Evolutionary conservation across 345 rosid genomes (phyloP), one percentile per base, ranked within the genome.

Genomic region (Lumnitzera littorea): DNA sequence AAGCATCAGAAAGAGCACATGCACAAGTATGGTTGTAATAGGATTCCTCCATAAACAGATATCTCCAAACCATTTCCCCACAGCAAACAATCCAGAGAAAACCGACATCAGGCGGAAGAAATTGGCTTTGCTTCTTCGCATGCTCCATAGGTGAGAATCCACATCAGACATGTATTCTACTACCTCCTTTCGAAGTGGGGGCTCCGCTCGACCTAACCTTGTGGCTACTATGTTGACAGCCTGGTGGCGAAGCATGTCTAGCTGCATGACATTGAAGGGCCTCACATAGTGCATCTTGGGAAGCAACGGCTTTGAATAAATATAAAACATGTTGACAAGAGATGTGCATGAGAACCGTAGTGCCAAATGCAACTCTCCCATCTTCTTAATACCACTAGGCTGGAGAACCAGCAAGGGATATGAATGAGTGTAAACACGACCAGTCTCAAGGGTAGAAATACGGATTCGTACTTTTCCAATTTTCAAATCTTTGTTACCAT

Each of bases 401-500:
- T 88, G 96, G 72, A 95, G 91, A 67, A 91, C 92, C 0, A 95
- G 79, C n/a, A 91, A 52, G 0, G 99, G 99, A 52, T 95, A 95
- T 55, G 95, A 83, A 61, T 95, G 99, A 0, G 97, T 91, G 68
- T 95, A 95, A 56, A 95, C 81, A 10, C 96, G 79, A 31, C 95
- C 91, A 0, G 97, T 77, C 80, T 95, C 96, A 36, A 95, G 79
- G 11, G 97, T 91, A 49, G 97, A 91, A 56, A 95, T 80, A 29
- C 95, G 88, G 31, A 94, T 80, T 41, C 99, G 79, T n/a, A 94
- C 96, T 73, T 94, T 94, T 47, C 99, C 99, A 36, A 95, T 91
- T 72, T 84, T 91, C 15, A 82, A 60, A 66, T 95, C 99, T 62
- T 70, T 78, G 58, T 64, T 74, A 46, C 77, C 83, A 61, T 53